Evolutionary conservation across 225 moss, liverwort and hornwort species (phyloP).

Genomic region (Anthoceros angustus): DNA sequence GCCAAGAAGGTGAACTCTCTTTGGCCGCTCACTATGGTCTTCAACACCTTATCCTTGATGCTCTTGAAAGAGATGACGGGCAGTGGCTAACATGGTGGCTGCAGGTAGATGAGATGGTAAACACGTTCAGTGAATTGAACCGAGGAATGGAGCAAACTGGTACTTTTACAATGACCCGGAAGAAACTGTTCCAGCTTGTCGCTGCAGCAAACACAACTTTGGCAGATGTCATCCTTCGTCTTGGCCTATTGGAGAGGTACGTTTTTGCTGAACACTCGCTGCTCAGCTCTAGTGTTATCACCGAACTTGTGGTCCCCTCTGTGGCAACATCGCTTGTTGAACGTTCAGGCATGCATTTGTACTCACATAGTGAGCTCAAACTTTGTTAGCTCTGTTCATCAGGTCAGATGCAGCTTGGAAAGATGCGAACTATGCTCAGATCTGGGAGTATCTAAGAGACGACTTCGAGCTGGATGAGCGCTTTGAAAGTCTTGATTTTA

Average conservation of each 20-base stretch:
- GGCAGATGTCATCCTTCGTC: slow-evolving; percentile 77
- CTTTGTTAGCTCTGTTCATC: background rate
- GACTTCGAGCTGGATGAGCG: slow-evolving; percentile 97
- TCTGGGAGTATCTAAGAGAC: slow-evolving; percentile 94
- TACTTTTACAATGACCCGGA: slow-evolving; percentile 92
- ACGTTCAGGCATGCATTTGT: background rate
- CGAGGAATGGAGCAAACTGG: slow-evolving; percentile 95
- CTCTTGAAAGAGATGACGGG: background rate
- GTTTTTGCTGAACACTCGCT: background rate
- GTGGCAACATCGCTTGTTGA: background rate
- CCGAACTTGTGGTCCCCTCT: background rate
- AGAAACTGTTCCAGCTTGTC: slow-evolving; percentile 82
- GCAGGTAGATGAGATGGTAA: slow-evolving; percentile 99
- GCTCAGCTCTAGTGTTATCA: background rate
- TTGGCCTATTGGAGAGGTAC: slow-evolving; percentile 80
- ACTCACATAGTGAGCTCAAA: no score
- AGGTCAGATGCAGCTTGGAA: slow-evolving; percentile 98
- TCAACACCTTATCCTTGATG: background rate
- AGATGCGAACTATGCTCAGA: slow-evolving; percentile 91
- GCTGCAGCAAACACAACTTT: slow-evolving; percentile 88
- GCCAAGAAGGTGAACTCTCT: slow-evolving; percentile 58
- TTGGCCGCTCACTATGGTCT: background rate
- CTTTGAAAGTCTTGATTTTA: slow-evolving; percentile 95
- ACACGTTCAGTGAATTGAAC: slow-evolving; percentile 82
- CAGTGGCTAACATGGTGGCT: background rate